Percentiles rank a stretch among this genome's conserved stretches.
These are phyloP conservation scores for Beauveria rudraprayagi DNA, from an alignment of 2,329 filamentous ascomycete genomes.

Conservation along the genomic window DNA sequence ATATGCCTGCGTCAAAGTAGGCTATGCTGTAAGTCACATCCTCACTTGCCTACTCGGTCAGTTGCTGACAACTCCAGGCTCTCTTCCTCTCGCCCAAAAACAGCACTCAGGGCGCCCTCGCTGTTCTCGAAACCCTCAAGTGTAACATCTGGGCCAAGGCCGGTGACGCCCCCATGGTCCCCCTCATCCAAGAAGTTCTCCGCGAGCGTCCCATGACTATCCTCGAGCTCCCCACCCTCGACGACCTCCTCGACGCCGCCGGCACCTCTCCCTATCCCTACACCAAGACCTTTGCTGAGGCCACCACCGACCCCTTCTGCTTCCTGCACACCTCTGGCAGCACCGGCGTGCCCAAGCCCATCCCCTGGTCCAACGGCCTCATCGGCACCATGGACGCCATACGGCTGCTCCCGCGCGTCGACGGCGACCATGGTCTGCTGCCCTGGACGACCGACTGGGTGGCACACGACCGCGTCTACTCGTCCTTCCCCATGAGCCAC, in stretches of 20 bases:
- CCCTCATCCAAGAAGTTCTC: constrained; percentile 18
- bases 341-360: constrained; percentile 34
- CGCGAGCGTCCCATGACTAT: constrained; percentile 20
- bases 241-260: constrained; percentile 20
- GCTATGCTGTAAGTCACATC: constrained; percentile 18
- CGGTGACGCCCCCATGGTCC: constrained; percentile 12
- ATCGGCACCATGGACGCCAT: constrained; percentile 29
- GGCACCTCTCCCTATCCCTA: constrained; percentile 19
- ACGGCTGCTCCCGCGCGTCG: constrained; percentile 23
- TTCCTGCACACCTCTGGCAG: constrained; percentile 35
- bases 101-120: constrained; percentile 23
- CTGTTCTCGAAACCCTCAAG: constrained; percentile 23
- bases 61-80: constrained; percentile 1
- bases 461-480: constrained; percentile 24
- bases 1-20: constrained; percentile 25
- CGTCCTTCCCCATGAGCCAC: constrained; percentile 29
- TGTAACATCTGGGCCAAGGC: constrained; percentile 25
- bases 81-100: constrained; percentile 28
- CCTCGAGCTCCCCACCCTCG: constrained; percentile 21
- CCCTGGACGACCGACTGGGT: constrained; percentile 24
- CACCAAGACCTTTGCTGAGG: constrained; percentile 25
- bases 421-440: constrained; percentile 21
- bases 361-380: constrained; percentile 26
- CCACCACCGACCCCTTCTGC: constrained; percentile 26
- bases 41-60: neutral